Conservation (phyloP, 179 eudicot genomes). For the Actinidia arguta region DNA sequence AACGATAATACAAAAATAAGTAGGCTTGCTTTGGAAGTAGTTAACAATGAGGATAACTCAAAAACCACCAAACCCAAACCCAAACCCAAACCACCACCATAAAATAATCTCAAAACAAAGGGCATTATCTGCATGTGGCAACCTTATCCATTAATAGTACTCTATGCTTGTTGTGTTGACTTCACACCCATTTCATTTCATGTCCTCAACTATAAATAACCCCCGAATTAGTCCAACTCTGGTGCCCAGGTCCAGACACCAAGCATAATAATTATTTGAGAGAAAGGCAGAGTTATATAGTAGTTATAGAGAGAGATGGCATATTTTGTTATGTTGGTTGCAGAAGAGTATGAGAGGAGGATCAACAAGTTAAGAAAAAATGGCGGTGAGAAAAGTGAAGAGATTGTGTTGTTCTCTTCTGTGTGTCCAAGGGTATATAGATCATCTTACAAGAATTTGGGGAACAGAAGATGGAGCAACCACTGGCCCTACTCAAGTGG, state of each 20-base stretch:
- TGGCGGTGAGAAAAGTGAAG: conserved; percentile 36
- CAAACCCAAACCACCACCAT: too few relatives aligned
- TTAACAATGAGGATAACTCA: too few relatives aligned
- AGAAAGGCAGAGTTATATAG: not conserved
- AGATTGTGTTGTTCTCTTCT: conserved; percentile 29
- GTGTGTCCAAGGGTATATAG: conserved; percentile 19
- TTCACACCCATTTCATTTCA: not conserved
- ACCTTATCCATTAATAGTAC: conserved; percentile 12
- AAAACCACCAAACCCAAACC: too few relatives aligned
- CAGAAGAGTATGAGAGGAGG: conserved; percentile 62
- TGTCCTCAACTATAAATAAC: conserved; percentile 5
- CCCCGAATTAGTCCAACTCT: too few relatives aligned
- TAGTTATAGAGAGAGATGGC: conserved; percentile 44
- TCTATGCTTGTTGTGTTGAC: not conserved
- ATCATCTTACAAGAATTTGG: conserved; percentile 23
- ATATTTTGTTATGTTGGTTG: conserved; percentile 56
- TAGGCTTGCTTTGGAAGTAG: too few relatives aligned
- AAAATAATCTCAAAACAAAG: too few relatives aligned
- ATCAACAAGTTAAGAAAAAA: conserved; percentile 31
- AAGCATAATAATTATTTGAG: not conserved
- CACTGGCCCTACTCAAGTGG: conserved; percentile 13
- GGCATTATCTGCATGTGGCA: not conserved
- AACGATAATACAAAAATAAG: too few relatives aligned
- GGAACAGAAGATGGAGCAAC: conserved; percentile 27
- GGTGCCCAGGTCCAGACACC: not conserved